Percentiles rank a stretch among this genome's conserved stretches.
Evolutionary conservation across 106 monocot species (phyloP).

Genomic region (Cymbidium sinense): DNA sequence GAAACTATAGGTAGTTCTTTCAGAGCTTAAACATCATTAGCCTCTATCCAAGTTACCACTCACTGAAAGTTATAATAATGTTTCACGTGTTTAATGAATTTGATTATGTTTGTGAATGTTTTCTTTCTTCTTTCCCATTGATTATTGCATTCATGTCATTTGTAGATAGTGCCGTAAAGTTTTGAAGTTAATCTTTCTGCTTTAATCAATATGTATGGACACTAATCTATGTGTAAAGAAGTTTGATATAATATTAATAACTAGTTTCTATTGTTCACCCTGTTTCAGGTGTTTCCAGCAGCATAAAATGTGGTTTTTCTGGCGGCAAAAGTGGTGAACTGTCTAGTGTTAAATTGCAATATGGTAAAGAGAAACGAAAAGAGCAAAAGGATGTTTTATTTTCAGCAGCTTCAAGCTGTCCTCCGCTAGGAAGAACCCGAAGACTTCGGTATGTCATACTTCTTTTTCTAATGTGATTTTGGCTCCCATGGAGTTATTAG

Average conservation of each 20-base stretch:
- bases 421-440: slow-evolving; percentile 4
- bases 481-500: not conserved
- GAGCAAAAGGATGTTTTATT: slow-evolving; percentile 1
- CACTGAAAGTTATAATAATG: not conserved
- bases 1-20: not conserved
- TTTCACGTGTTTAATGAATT: not conserved
- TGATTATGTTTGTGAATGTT: not conserved
- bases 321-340: not conserved
- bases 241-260: too few relatives aligned
- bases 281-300: not conserved
- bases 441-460: not conserved
- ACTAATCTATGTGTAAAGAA: not conserved
- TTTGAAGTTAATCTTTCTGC: not conserved
- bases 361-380: not conserved
- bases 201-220: not conserved
- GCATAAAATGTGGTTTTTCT: not conserved
- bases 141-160: not conserved
- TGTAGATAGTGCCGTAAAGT: not conserved
- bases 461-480: not conserved
- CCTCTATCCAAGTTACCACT: not conserved
- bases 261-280: not conserved
- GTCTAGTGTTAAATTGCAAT: not conserved
- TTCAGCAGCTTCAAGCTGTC: not conserved
- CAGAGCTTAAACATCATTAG: not conserved
- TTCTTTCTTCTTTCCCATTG: not conserved